A percentile compares a stretch with the other conserved stretches of the same genome.
Conservation (phyloP, 2,329 filamentous ascomycete species). For the Blastomyces gilchristii region DNA sequence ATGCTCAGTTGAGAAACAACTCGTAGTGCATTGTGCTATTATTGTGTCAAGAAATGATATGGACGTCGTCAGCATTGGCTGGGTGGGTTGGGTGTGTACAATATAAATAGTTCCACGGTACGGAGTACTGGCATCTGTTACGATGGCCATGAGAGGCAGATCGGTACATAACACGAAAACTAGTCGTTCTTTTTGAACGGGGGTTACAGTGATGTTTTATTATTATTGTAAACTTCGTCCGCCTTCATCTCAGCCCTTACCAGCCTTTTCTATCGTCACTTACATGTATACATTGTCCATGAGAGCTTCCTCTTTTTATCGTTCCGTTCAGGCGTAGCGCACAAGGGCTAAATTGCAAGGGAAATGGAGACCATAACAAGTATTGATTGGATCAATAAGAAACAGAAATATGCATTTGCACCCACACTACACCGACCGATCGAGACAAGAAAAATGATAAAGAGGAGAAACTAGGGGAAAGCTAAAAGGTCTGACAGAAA, state of each 20-base stretch:
- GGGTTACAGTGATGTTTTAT: neutral
- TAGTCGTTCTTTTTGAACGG: neutral
- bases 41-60: neutral
- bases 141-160: neutral
- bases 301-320: neutral
- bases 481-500: neutral
- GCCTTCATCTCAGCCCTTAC: neutral
- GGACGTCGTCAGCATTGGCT: neutral
- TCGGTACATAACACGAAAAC: neutral
- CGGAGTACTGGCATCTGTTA: neutral
- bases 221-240: neutral
- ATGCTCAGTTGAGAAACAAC: too few relatives aligned
- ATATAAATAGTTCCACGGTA: too few relatives aligned
- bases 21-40: neutral
- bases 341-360: neutral
- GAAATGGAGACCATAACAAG: neutral
- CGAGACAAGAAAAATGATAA: neutral
- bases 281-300: neutral
- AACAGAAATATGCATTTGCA: constrained; percentile 7
- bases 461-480: neutral
- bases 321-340: neutral
- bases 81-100: too few relatives aligned
- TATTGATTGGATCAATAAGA: constrained; percentile 5
- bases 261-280: neutral
- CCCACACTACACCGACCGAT: constrained; percentile 9